Conservation (phyloP, 2,329 filamentous ascomycete genomes). For the Trichoderma simmonsii region DNA sequence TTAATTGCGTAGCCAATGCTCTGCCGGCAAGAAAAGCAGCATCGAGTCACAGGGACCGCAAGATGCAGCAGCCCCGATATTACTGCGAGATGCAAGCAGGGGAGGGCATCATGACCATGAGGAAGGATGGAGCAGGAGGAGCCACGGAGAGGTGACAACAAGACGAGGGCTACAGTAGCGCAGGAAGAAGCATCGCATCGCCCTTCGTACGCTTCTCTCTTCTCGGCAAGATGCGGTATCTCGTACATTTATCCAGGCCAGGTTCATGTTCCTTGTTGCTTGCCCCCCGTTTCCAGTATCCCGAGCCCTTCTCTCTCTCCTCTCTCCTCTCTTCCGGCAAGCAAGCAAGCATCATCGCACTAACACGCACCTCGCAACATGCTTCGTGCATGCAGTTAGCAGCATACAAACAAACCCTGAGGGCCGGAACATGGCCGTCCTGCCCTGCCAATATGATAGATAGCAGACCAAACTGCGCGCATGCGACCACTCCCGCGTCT, state of each 20-base stretch:
- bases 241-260: background rate
- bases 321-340: background rate
- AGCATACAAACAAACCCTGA: background rate
- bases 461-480: background rate
- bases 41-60: constrained; percentile 6
- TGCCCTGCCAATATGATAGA: background rate
- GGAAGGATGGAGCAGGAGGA: too few relatives aligned
- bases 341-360: background rate
- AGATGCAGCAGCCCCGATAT: constrained; percentile 9
- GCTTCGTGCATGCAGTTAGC: background rate
- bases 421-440: background rate
- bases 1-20: constrained; percentile 10
- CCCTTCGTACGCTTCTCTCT: background rate
- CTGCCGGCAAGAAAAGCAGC: background rate
- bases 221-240: background rate
- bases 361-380: background rate
- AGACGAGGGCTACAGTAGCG: too few relatives aligned
- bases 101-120: background rate
- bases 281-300: background rate
- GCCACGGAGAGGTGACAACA: too few relatives aligned
- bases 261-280: background rate
- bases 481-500: constrained; percentile 1
- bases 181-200: background rate
- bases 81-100: constrained; percentile 5
- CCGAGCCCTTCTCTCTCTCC: background rate